phyloP scores from a whole-genome alignment of 768 basidiomycete genomes.

The Russula vinacea region DNA sequence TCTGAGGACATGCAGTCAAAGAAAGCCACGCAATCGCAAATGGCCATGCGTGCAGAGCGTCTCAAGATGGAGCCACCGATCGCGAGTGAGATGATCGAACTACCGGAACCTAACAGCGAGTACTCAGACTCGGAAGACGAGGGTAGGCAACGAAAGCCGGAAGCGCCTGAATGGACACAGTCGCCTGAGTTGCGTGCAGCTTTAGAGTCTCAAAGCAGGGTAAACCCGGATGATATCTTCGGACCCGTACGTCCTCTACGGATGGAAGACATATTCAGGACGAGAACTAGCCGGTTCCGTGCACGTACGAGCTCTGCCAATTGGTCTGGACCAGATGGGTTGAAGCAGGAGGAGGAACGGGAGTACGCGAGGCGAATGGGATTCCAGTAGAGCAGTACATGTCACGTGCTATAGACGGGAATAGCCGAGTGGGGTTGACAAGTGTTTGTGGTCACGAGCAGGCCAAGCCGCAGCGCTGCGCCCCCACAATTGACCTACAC shows the following conservation, averaged over 20 bases:
- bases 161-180: constrained; percentile 86
- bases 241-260: constrained; percentile 79
- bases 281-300: constrained; percentile 74
- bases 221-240: constrained; percentile 90
- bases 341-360: constrained; percentile 79
- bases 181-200: constrained; percentile 81
- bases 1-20: constrained; percentile 50
- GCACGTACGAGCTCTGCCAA: constrained; percentile 92
- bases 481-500: constrained; percentile 30
- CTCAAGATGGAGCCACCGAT: constrained; percentile 44
- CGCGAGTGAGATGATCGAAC: constrained; percentile 77
- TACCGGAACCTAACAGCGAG: constrained; percentile 95
- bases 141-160: constrained; percentile 65
- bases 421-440: constrained; percentile 26
- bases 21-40: constrained; percentile 59
- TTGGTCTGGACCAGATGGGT: constrained; percentile 88
- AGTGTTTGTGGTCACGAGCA: constrained; percentile 17
- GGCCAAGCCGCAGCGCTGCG: constrained; percentile 5
- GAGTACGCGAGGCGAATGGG: constrained; percentile 93
- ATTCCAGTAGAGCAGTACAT: constrained; percentile 42
- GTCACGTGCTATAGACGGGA: constrained; percentile 22
- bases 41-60: constrained; percentile 68
- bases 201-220: constrained; percentile 75
- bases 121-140: constrained; percentile 97
- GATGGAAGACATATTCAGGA: constrained; percentile 94